Evolutionary conservation across 768 basidiomycete genomes (phyloP).

Genomic region (Suillus occidentalis): DNA sequence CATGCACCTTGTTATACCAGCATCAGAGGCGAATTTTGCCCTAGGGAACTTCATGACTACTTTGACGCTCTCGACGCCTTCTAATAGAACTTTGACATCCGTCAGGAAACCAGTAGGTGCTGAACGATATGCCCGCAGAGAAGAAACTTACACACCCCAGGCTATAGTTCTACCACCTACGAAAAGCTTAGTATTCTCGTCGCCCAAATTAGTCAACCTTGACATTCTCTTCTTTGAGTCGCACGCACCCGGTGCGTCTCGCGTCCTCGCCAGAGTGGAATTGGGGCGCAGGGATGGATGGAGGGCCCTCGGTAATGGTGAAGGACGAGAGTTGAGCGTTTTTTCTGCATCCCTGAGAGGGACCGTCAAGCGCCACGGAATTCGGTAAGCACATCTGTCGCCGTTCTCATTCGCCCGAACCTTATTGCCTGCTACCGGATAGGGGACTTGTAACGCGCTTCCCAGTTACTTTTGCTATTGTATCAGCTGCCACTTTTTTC

Average conservation of each 20-base stretch:
- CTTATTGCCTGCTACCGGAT: conserved; percentile 8
- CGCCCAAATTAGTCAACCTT: conserved; percentile 44
- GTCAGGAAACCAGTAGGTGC: conserved; percentile 66
- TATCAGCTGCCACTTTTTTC: conserved; percentile 47
- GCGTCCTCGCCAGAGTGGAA: conserved; percentile 60
- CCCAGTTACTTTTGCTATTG: conserved; percentile 55
- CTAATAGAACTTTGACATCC: conserved; percentile 62
- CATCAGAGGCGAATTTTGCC: conserved; percentile 62
- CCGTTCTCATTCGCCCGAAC: not conserved
- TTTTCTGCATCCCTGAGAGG: conserved; percentile 62
- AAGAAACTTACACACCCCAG: conserved; percentile 36
- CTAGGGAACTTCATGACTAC: conserved; percentile 87
- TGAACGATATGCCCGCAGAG: not conserved
- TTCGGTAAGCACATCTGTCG: conserved; percentile 53
- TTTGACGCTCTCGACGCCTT: conserved; percentile 55
- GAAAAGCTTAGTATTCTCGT: conserved; percentile 34
- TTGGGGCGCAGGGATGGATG: conserved; percentile 75
- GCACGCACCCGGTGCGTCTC: conserved; percentile 48
- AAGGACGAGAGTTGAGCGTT: conserved; percentile 74
- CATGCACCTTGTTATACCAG: conserved; percentile 64
- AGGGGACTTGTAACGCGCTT: conserved; percentile 74
- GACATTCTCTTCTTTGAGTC: conserved; percentile 58
- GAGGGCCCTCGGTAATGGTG: conserved; percentile 65
- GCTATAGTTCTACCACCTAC: conserved; percentile 54
- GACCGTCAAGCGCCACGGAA: conserved; percentile 60